Percentiles rank a stretch among this genome's conserved stretches.
phyloP scores from a whole-genome alignment of 2,329 filamentous ascomycete genomes.

The Parasarocladium wereldwijsianum region DNA sequence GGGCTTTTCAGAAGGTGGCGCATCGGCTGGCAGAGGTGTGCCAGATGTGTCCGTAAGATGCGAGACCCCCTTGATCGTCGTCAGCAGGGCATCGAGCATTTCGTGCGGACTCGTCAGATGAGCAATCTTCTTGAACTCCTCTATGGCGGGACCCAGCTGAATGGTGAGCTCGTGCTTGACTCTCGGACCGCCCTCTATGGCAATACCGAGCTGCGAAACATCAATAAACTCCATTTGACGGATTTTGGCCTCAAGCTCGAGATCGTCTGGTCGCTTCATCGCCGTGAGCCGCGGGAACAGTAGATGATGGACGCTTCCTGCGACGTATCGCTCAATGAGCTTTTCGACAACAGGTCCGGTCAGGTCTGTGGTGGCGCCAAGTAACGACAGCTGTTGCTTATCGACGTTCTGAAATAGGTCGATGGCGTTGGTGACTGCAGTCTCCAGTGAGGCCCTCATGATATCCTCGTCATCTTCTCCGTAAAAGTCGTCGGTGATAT shows the following conservation, averaged over 20 bases:
- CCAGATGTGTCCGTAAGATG: conserved; percentile 35
- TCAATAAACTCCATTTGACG: conserved; percentile 89
- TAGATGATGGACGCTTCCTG: conserved; percentile 82
- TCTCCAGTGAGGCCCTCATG: conserved; percentile 80
- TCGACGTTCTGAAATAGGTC: conserved; percentile 93
- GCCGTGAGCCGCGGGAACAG: conserved; percentile 72
- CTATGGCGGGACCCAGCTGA: conserved; percentile 63
- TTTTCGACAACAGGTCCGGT: conserved; percentile 86
- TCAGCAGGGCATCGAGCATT: conserved; percentile 70
- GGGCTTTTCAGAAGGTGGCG: conserved; percentile 29
- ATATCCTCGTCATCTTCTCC: conserved; percentile 83
- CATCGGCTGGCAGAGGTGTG: neutral
- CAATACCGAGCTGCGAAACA: conserved; percentile 84
- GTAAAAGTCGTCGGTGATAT: conserved; percentile 50
- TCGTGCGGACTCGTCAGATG: conserved; percentile 69
- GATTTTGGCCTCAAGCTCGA: conserved; percentile 79
- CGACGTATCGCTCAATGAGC: conserved; percentile 86
- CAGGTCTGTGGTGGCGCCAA: conserved; percentile 85
- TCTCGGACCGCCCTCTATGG: conserved; percentile 61
- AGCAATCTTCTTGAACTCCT: conserved; percentile 77
- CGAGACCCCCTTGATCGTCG: conserved; percentile 73
- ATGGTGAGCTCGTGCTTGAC: conserved; percentile 72
- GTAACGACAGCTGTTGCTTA: conserved; percentile 81
- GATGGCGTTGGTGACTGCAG: conserved; percentile 82
- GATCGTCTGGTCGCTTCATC: conserved; percentile 67